Base-by-base conservation (phyloP, 1,284 basidiomycete species). In the Ustilago esculenta region DNA sequence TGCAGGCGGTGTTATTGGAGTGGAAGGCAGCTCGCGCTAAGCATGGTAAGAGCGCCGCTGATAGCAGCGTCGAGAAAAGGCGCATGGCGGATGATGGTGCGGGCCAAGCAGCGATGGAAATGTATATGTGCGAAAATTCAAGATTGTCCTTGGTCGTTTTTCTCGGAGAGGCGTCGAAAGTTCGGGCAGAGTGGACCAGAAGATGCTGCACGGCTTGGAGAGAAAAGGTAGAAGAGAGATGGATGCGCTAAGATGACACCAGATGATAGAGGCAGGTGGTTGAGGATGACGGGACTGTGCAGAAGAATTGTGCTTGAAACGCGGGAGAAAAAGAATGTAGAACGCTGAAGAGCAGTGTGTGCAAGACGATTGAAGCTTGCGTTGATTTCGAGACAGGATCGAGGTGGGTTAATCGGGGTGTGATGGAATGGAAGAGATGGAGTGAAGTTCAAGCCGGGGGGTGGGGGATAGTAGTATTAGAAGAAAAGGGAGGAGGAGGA, bases 1-100 rank as follows among this genome's bases (percentile, higher is more conserved):
- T 79, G 82, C 90, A 90, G n/a, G 80, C 75, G 44, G 83, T 77
- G 34, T 55, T 37, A 46, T 63, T 72, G 51, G 73, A 71, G 44
- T 70, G 57, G 44, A 68, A 75, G 11, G 67, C 67, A 11, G 67
- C 54, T 1, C 48, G 52, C 9, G 56, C 39, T n/a, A 52, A 37
- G 3, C 59, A 24, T 10, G 66, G 66, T 14, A 69, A 42, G 2
- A 63, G 45, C 24, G 49, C 46, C 32, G 42, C 37, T 32, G 55
- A 36, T 30, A 69, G 51, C 12, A 61, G 39, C 35, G 51, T 32
- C 6, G 36, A 30, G 17, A 40, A 24, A 33, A 44, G n/a, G 29
- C 44, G 64, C 64, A 67, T 67, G 42, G 11, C 58, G 49, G 30
- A n/a, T 9, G 46, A 17, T 11, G 27, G 6, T 29, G 27, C 27